Evolutionary conservation across 2,329 filamentous ascomycete genomes (phyloP).

Genomic region (Sclerotinia glacialis): DNA sequence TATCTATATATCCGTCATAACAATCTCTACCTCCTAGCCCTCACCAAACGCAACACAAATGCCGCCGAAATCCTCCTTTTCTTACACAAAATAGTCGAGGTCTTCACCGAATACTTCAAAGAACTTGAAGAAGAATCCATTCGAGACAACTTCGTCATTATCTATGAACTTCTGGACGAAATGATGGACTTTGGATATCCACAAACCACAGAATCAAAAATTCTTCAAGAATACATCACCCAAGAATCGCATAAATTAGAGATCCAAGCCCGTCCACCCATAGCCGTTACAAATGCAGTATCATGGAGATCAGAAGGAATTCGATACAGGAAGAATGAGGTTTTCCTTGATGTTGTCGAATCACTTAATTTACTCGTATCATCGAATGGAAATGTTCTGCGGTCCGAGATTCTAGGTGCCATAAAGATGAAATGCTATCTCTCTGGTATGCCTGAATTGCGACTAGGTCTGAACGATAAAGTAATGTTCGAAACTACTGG

Average conservation of each 20-base stretch:
- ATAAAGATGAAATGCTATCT: slow-evolving; percentile 99
- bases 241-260: slow-evolving; percentile 99
- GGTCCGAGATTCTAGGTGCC: slow-evolving; percentile 92
- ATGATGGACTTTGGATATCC: slow-evolving; percentile 99
- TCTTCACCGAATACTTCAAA: slow-evolving; percentile 99
- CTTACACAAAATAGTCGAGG: slow-evolving; percentile 95
- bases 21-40: slow-evolving; percentile 95
- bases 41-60: slow-evolving; percentile 99
- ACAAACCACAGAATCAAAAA: slow-evolving; percentile 97
- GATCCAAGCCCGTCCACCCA: slow-evolving; percentile 90
- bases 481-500: slow-evolving; percentile 99
- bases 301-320: slow-evolving; percentile 98
- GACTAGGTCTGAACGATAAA: slow-evolving; percentile 95
- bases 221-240: slow-evolving; percentile 98
- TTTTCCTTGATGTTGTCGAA: slow-evolving; percentile 96
- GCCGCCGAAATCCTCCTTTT: slow-evolving; percentile 97
- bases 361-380: slow-evolving; percentile 94
- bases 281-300: slow-evolving; percentile 96
- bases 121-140: slow-evolving; percentile 98
- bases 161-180: slow-evolving; percentile 97
- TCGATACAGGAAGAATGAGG: slow-evolving; percentile 97
- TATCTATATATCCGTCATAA: slow-evolving; percentile 99
- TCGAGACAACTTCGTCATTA: slow-evolving; percentile 98
- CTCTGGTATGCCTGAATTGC: slow-evolving; percentile 94
- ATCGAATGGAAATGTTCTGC: slow-evolving; percentile 88